A percentile compares a stretch with the other conserved stretches of the same genome.
These are phyloP conservation scores for Penicillium macrosclerotiorum DNA, from an alignment of 495 filamentous ascomycete species.

Conservation along the genomic window DNA sequence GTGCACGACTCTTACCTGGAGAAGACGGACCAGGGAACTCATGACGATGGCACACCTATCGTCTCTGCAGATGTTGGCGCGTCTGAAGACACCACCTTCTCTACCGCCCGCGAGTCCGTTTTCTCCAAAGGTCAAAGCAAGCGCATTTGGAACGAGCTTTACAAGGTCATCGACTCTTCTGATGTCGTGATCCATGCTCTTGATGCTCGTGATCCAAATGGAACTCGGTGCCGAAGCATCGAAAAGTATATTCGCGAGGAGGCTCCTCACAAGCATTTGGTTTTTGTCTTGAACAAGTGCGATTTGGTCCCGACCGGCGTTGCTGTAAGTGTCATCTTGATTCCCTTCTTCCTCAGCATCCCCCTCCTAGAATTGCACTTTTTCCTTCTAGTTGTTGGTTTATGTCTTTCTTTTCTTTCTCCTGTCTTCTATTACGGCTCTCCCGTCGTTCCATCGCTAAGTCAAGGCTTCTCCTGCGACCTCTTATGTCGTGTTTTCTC, in stretches of 20 bases:
- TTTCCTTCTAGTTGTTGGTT: conserved; percentile 10
- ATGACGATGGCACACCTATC: conserved; percentile 66
- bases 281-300: conserved; percentile 93
- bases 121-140: conserved; percentile 94
- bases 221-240: conserved; percentile 82
- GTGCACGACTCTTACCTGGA: conserved; percentile 78
- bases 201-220: conserved; percentile 87
- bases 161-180: conserved; percentile 96
- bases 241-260: conserved; percentile 94
- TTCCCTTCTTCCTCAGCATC: conserved; percentile 6
- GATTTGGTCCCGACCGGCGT: conserved; percentile 91
- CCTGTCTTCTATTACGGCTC: conserved; percentile 12
- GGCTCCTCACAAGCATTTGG: conserved; percentile 90
- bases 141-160: conserved; percentile 98
- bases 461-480: conserved; percentile 85
- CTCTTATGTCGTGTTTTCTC: conserved; percentile 40
- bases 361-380: conserved; percentile 12
- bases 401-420: conserved; percentile 15
- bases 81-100: conserved; percentile 51
- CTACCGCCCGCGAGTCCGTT: conserved; percentile 78
- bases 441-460: conserved; percentile 66
- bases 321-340: conserved; percentile 69
- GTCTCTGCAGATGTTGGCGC: conserved; percentile 50
- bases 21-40: conserved; percentile 66
- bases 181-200: conserved; percentile 95